phyloP scores from a whole-genome alignment of 1,284 basidiomycete species.

The Cronartium ribicola region DNA sequence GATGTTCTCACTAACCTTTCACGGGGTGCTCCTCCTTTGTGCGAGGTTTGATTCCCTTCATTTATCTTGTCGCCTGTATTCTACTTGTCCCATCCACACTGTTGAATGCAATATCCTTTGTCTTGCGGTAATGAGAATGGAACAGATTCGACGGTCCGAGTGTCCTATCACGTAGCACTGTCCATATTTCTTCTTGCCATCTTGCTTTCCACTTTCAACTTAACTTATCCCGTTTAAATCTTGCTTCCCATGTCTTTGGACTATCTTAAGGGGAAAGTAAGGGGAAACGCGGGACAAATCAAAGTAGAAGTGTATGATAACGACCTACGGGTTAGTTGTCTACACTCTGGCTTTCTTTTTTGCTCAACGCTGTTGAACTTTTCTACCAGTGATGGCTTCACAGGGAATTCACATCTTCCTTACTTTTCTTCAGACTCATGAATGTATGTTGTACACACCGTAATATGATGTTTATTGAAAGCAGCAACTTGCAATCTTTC shows the following conservation, averaged over 20 bases:
- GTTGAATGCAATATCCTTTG: not conserved
- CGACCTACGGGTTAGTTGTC: not conserved
- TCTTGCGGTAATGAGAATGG: not conserved
- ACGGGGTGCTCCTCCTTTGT: conserved; percentile 30
- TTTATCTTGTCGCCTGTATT: conserved; percentile 11
- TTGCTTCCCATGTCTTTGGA: conserved; percentile 18
- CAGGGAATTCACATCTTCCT: not conserved
- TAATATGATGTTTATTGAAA: too few relatives aligned
- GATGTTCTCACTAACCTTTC: conserved; percentile 26
- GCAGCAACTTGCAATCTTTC: too few relatives aligned
- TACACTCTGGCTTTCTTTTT: not conserved
- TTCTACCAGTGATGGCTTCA: conserved; percentile 6
- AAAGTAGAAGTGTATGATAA: not conserved
- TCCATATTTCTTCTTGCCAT: not conserved
- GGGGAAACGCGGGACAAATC: conserved; percentile 41
- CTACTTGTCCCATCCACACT: not conserved
- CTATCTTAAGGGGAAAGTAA: conserved; percentile 23
- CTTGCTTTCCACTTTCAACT: not conserved
- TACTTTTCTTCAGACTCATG: too few relatives aligned
- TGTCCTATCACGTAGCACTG: not conserved
- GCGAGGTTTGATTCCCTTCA: conserved; percentile 7
- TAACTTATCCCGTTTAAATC: conserved; percentile 35
- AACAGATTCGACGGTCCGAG: too few relatives aligned
- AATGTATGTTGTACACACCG: too few relatives aligned
- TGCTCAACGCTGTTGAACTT: not conserved